These are phyloP conservation scores for Pezicula rhizophila DNA, from an alignment of 2,329 filamentous ascomycete genomes.

Conservation along the genomic window DNA sequence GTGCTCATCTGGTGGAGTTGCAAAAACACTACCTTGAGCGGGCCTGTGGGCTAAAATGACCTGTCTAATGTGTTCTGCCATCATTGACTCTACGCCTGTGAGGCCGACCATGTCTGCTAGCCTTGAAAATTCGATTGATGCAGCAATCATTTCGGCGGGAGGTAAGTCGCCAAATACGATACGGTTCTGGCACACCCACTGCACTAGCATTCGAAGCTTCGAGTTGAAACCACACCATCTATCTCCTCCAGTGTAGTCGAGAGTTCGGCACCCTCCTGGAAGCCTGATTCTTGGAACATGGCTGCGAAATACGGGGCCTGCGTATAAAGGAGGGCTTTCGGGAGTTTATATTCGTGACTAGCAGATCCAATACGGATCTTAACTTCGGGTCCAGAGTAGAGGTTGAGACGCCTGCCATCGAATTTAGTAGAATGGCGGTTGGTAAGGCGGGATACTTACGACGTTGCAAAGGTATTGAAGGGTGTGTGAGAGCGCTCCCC, in stretches of 20 bases:
- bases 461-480: too few species aligned
- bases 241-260: slow-evolving; percentile 10
- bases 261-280: slow-evolving; percentile 12
- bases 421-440: not conserved
- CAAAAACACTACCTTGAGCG: too few species aligned
- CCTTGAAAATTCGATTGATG: slow-evolving; percentile 12
- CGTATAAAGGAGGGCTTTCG: slow-evolving; percentile 11
- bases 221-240: slow-evolving; percentile 12
- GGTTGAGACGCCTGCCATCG: slow-evolving; percentile 6
- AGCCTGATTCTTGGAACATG: slow-evolving; percentile 9
- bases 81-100: not conserved
- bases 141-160: slow-evolving; percentile 7
- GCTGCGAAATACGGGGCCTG: slow-evolving; percentile 13
- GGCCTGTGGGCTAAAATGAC: too few species aligned
- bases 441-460: too few species aligned
- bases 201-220: slow-evolving; percentile 11
- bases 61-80: too few species aligned
- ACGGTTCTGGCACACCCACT: slow-evolving; percentile 10
- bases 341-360: slow-evolving; percentile 11
- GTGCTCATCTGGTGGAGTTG: too few species aligned
- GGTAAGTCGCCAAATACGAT: slow-evolving; percentile 7
- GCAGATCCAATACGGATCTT: slow-evolving; percentile 12
- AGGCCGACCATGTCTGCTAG: slow-evolving; percentile 11
- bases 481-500: too few species aligned
- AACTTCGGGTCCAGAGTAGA: slow-evolving; percentile 11